Evolutionary conservation across 176 grass and related monocot species (phyloP), one percentile per base, ranked within the genome.

Genomic region (Tillandsia fasciculata): DNA sequence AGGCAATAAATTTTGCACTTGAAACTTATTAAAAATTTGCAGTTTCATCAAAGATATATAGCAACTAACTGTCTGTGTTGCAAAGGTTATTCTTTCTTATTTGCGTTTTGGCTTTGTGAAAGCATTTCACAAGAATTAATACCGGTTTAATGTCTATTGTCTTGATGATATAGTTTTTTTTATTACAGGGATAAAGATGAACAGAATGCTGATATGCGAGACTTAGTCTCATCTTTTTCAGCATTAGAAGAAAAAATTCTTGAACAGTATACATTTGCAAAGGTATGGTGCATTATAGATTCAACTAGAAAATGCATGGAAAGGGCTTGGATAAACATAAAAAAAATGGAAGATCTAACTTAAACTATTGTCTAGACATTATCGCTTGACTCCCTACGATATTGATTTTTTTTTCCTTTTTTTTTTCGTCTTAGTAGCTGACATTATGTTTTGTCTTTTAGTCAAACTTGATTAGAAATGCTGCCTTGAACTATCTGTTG

Each of bases 391-490:
- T 53, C 26, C 26, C 42, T 53, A 47, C 1, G 0, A 26, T 51
- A 26, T 11, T 50, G 11, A 24, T 49, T 73, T 17, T 26, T 50
- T 50, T 17, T 33, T 15, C 12, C 18, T 9, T n/a, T 6, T 42
- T 42, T 42, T 42, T 42, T 42, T 1, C 33, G 33, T 42, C 33
- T 42, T 42, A 42, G 33, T 61, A 61, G 3, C 56, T 81, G 59
- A 72, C 65, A 18, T 26, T 64, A 48, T 82, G 28, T 64, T 86
- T 64, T 87, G 68, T 76, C 52, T 66, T 54, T 51, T 80, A 99
- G 94, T 99, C 87, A 70, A 92, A 99, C 72, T 70, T 93, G 77
- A 86, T 93, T 51, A 93, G 90, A 85, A 83, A 71, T 88, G 89
- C 87, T 65, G 89, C 82, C 59, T 77, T 79, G 27, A 99, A 81